These are phyloP conservation scores for Cymodocea nodosa DNA, from an alignment of 116 monocot genomes.

Conservation along the genomic window DNA sequence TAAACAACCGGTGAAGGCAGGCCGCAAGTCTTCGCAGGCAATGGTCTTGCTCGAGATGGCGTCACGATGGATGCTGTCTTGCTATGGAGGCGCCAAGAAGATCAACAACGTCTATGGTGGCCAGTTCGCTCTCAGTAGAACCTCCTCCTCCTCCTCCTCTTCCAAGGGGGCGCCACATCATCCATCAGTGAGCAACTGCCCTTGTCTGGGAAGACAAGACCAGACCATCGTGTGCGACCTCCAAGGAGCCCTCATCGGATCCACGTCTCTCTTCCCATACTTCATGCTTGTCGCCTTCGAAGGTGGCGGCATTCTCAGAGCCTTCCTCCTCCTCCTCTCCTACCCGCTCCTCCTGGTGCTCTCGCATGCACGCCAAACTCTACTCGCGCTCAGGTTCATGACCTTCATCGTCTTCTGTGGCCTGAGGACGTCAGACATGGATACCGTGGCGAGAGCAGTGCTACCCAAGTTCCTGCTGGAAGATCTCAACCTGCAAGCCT, in stretches of 20 bases:
- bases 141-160: constrained; percentile 2
- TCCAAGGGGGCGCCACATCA: neutral
- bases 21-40: neutral
- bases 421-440: constrained; percentile 28
- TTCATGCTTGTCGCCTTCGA: constrained; percentile 93
- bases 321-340: constrained; percentile 38
- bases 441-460: constrained; percentile 50
- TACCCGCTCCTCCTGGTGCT: constrained; percentile 31
- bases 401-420: constrained; percentile 60
- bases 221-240: constrained; percentile 23
- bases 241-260: constrained; percentile 32
- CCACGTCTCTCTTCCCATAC: constrained; percentile 49
- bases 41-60: constrained; percentile 29
- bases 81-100: constrained; percentile 22
- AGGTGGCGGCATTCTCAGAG: constrained; percentile 51
- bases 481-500: constrained; percentile 27
- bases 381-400: constrained; percentile 35
- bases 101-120: constrained; percentile 21
- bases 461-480: constrained; percentile 68
- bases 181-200: constrained; percentile 15
- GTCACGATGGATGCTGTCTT: constrained; percentile 31
- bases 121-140: constrained; percentile 16
- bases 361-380: constrained; percentile 13
- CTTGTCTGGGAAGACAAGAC: constrained; percentile 12
- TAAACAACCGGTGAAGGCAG: too few species aligned